Evolutionary conservation across 108 stramenopile genomes (phyloP).

Genomic region (Cylindrotheca closterium): DNA sequence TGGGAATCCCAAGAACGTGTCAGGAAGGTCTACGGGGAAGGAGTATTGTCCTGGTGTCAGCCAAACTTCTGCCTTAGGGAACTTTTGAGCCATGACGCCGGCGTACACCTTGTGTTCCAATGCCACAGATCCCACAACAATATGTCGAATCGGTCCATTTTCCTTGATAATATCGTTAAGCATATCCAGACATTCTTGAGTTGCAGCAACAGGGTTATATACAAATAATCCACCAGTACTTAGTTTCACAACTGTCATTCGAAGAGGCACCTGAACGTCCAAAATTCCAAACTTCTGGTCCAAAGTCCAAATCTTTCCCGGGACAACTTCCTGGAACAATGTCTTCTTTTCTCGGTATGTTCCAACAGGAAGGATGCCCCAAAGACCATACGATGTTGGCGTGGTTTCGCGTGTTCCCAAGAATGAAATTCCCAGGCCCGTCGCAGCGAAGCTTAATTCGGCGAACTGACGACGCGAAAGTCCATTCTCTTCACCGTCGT

Average conservation of each 20-base stretch:
- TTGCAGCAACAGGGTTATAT: constrained; percentile 91
- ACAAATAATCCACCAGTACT: constrained; percentile 76
- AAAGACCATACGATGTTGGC: constrained; percentile 84
- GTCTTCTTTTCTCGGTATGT: constrained; percentile 91
- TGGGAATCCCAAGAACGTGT: constrained; percentile 86
- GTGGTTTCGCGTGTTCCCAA: constrained; percentile 59
- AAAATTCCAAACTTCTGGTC: constrained; percentile 95
- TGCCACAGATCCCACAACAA: constrained; percentile 89
- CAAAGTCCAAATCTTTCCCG: constrained; percentile 85
- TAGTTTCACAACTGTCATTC: constrained; percentile 85
- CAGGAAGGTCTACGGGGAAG: constrained; percentile 77
- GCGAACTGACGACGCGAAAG: constrained; percentile 57
- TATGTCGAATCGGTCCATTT: constrained; percentile 84
- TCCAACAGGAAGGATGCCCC: constrained; percentile 88
- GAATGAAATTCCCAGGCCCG: constrained; percentile 65
- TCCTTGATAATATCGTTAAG: constrained; percentile 55
- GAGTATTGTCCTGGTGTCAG: constrained; percentile 86
- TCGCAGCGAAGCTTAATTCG: constrained; percentile 56
- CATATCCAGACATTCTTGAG: constrained; percentile 67
- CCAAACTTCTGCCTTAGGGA: constrained; percentile 78
- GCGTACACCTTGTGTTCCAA: constrained; percentile 94
- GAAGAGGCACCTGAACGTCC: constrained; percentile 91
- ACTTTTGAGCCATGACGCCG: constrained; percentile 90
- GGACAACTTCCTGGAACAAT: constrained; percentile 72
- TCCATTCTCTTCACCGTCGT: not conserved